Evolutionary conservation across 257 asterid genomes (phyloP).

Genomic region (Henckelia pumila): DNA sequence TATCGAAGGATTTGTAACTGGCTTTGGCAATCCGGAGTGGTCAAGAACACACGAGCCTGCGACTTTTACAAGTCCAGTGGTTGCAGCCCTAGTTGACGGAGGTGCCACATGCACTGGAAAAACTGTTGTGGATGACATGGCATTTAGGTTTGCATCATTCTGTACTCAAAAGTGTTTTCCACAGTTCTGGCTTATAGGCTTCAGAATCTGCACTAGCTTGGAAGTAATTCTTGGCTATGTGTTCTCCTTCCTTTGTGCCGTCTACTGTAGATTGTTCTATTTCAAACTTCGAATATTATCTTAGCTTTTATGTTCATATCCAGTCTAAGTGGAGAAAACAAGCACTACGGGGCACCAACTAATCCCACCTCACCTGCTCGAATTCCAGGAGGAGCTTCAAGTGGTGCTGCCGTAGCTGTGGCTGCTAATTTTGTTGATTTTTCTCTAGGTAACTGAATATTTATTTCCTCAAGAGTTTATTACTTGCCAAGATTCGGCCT

Average conservation of each 20-base stretch:
- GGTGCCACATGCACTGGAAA: constrained; percentile 90
- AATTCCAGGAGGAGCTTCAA: constrained; percentile 94
- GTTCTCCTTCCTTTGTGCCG: neutral
- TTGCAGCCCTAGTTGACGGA: constrained; percentile 80
- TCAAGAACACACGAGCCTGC: constrained; percentile 73
- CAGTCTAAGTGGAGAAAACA: constrained; percentile 86
- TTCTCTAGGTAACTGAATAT: constrained; percentile 68
- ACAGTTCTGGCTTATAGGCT: constrained; percentile 8
- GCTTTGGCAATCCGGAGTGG: constrained; percentile 99
- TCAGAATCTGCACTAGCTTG: neutral
- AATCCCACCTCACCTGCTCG: constrained; percentile 81
- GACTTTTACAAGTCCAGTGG: constrained; percentile 63
- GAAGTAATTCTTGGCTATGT: neutral
- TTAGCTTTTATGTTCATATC: constrained; percentile 3
- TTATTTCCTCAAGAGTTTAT: neutral
- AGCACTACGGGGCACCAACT: constrained; percentile 81
- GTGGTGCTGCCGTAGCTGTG: constrained; percentile 97
- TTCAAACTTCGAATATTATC: neutral
- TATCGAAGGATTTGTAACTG: constrained; percentile 75
- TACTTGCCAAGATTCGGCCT: constrained; percentile 1
- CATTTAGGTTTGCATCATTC: constrained; percentile 59
- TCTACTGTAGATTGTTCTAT: neutral
- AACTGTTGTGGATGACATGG: constrained; percentile 89
- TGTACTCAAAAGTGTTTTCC: constrained; percentile 18
- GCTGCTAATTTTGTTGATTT: constrained; percentile 88